These are phyloP conservation scores for Cajanus cajan DNA, from an alignment of 306 rosid genomes.

Conservation along the genomic window DNA sequence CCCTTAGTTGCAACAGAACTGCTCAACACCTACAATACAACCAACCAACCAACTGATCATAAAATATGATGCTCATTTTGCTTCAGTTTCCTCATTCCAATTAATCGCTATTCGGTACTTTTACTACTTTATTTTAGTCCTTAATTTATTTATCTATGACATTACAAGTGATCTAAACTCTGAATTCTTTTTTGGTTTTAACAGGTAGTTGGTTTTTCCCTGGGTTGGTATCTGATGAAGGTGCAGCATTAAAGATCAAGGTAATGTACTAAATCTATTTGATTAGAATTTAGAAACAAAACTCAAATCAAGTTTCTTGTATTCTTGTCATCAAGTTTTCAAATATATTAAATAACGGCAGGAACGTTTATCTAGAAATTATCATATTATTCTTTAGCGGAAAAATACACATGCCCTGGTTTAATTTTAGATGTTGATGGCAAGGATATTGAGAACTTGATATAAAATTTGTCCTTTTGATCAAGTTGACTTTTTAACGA, in stretches of 20 bases:
- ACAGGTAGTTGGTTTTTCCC: conserved; percentile 56
- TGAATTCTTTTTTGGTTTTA: conserved; percentile 2
- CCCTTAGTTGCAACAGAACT: not conserved
- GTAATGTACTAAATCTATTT: conserved; percentile 34
- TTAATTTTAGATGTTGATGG: not conserved
- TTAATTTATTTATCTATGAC: not conserved
- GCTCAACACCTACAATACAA: not conserved
- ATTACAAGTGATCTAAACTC: not conserved
- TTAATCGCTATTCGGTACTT: no score
- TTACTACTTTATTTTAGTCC: not conserved
- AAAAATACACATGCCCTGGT: not conserved
- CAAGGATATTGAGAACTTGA: not conserved
- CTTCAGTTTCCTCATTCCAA: conserved; percentile 64
- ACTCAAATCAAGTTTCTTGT: not conserved
- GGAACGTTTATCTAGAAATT: not conserved
- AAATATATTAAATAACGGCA: not conserved
- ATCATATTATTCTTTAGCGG: not conserved
- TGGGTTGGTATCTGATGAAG: not conserved
- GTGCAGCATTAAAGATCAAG: conserved; percentile 24
- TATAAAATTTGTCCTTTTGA: not conserved
- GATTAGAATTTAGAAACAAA: not conserved
- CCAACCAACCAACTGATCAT: conserved; percentile 11
- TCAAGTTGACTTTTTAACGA: not conserved
- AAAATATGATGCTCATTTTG: conserved; percentile 56
- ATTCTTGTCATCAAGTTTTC: not conserved